phyloP scores from a whole-genome alignment of 768 basidiomycete species.

The Lentinus tigrinus region DNA sequence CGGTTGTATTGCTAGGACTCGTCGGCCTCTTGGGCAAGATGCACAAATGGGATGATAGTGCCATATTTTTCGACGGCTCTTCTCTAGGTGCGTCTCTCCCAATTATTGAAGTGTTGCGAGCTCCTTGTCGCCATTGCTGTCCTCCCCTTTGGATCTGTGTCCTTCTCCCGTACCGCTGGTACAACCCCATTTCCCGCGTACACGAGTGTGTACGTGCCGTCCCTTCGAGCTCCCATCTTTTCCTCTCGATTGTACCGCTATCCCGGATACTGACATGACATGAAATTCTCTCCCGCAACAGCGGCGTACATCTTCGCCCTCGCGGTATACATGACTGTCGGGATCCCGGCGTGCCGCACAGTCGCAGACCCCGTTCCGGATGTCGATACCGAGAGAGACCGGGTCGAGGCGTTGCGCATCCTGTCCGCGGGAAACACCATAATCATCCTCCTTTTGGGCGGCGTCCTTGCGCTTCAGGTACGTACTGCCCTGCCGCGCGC shows the following conservation, averaged over 20 bases:
- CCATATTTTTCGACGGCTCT: slow-evolving; percentile 92
- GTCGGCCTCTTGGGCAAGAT: slow-evolving; percentile 76
- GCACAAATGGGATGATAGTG: slow-evolving; percentile 87
- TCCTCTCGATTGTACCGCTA: neutral
- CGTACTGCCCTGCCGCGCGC: slow-evolving; percentile 24
- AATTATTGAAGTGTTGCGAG: neutral
- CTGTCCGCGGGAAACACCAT: slow-evolving; percentile 88
- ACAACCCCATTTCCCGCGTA: too few species aligned
- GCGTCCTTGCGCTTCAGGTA: slow-evolving; percentile 73
- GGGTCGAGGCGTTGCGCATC: slow-evolving; percentile 75
- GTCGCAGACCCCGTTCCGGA: slow-evolving; percentile 57
- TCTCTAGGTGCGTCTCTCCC: slow-evolving; percentile 66
- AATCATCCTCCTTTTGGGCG: slow-evolving; percentile 64
- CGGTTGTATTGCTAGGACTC: slow-evolving; percentile 76
- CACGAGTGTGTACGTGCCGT: neutral
- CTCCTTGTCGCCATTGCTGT: neutral
- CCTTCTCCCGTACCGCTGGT: neutral
- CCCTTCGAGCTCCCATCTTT: neutral
- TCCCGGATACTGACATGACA: neutral
- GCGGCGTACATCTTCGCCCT: slow-evolving; percentile 74
- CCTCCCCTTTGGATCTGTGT: neutral
- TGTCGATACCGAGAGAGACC: slow-evolving; percentile 61
- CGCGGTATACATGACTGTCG: slow-evolving; percentile 80
- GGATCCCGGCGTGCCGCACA: slow-evolving; percentile 74
- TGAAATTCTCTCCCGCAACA: slow-evolving; percentile 29